Percentiles rank a stretch among this genome's conserved stretches.
Evolutionary conservation across 192 early-diverging fungal genomes (phyloP).

Genomic region (Diversispora epigaea): DNA sequence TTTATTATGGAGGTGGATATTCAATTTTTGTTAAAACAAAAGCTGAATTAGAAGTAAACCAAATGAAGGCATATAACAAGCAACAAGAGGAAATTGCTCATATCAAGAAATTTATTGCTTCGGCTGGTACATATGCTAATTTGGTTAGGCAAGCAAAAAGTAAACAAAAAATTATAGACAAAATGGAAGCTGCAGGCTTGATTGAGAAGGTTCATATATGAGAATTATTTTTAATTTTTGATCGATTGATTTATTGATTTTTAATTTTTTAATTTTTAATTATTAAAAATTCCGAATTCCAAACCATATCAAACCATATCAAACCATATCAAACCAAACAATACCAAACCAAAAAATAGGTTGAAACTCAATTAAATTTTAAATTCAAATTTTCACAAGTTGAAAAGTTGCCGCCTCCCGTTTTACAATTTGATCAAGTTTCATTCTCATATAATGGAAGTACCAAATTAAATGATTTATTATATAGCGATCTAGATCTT

Average conservation of each 20-base stretch:
- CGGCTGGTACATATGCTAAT: slow-evolving; percentile 99
- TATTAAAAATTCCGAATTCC: not conserved
- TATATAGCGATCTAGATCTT: slow-evolving; percentile 90
- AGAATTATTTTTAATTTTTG: not conserved
- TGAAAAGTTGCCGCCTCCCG: slow-evolving; percentile 91
- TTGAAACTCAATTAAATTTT: slow-evolving; percentile 60
- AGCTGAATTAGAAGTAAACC: slow-evolving; percentile 94
- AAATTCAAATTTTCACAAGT: slow-evolving; percentile 87
- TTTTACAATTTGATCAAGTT: slow-evolving; percentile 90
- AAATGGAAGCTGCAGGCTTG: slow-evolving; percentile 98
- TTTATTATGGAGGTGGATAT: slow-evolving; percentile 98
- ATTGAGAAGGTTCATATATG: slow-evolving; percentile 83
- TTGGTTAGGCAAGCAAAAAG: slow-evolving; percentile 91
- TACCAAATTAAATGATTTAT: slow-evolving; percentile 75
- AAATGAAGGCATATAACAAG: slow-evolving; percentile 98
- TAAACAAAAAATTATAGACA: slow-evolving; percentile 99
- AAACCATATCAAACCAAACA: not conserved
- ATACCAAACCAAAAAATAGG: not conserved
- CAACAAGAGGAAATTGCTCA: slow-evolving; percentile 99
- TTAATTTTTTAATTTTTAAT: not conserved
- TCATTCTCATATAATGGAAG: slow-evolving; percentile 79
- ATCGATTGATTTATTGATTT: not conserved
- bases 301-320: no score
- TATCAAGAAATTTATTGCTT: slow-evolving; percentile 98
- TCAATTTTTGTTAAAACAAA: slow-evolving; percentile 95